Conservation (phyloP, 768 basidiomycete species). For the Hygrocybe punicea region DNA sequence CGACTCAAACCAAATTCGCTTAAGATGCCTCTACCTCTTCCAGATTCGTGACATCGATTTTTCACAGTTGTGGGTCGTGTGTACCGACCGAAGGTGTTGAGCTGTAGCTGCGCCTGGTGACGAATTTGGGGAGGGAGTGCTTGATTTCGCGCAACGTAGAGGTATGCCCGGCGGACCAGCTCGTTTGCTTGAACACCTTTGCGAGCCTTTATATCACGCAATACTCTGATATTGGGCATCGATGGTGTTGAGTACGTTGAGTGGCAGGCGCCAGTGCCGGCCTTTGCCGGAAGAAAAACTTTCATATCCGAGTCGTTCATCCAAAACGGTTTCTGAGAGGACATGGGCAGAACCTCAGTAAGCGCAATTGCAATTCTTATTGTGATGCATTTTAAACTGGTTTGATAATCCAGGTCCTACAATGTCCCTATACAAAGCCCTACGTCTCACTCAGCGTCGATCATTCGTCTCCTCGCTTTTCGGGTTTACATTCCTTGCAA, state of each 20-base stretch:
- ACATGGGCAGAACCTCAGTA: conserved; percentile 11
- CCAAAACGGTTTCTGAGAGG: not conserved
- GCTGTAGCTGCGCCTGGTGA: conserved; percentile 89
- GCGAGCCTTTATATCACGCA: conserved; percentile 79
- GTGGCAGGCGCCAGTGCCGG: not conserved
- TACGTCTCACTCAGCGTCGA: conserved; percentile 65
- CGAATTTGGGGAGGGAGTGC: conserved; percentile 84
- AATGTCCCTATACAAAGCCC: conserved; percentile 56
- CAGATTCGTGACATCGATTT: conserved; percentile 83
- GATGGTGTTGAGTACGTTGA: conserved; percentile 9
- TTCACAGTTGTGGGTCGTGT: conserved; percentile 85
- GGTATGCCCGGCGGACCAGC: conserved; percentile 81
- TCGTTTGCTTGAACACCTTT: conserved; percentile 70
- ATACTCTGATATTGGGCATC: conserved; percentile 49
- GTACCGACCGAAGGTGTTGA: conserved; percentile 81
- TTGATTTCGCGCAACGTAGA: conserved; percentile 91
- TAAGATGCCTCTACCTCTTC: conserved; percentile 83
- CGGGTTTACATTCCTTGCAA: conserved; percentile 73
- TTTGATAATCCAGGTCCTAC: conserved; percentile 30
- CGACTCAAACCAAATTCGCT: conserved; percentile 85
- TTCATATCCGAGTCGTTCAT: not conserved
- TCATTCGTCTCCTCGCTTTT: conserved; percentile 76
- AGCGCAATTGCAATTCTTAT: conserved; percentile 15
- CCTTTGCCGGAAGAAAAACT: not conserved
- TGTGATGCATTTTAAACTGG: not conserved